Evolutionary conservation across 2,329 filamentous ascomycete species (phyloP), one percentile per base, ranked within the genome.

Genomic region (Hymenoscyphus salicellus): DNA sequence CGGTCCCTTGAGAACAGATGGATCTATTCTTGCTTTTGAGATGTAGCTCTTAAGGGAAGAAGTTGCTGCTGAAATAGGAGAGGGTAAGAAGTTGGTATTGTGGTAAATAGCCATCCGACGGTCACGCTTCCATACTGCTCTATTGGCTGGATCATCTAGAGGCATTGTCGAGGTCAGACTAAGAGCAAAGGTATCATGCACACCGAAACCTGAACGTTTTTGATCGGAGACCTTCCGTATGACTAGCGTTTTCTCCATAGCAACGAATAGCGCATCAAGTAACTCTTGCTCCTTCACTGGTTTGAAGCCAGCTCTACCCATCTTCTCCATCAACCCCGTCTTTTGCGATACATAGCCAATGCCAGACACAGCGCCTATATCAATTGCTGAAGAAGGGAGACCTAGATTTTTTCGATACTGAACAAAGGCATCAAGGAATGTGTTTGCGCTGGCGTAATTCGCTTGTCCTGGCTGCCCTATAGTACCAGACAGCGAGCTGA

Each of bases 41-140:
- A 62, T 23, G 32, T 23, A 62, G n/a, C 10, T 17, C 30, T 61
- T 60, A 14, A 61, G 59, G 14, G 59, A 32, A 4, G 20, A 28
- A 17, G 52, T 30, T 6, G 52, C 30, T 30, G 23, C 23, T 20
- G 43, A 46, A 10, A 46, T 20, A 2, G 43, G n/a, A 23, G 52
- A 26, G 1, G 14, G 49, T 5, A 32, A 26, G 6, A 41, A 32
- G 4, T 5, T 26, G 4, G 20, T 64, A 32, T 60, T 64, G 14
- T 57, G 58, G 46, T 65, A 68, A 6, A 63, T 56, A 20, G 23
- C 49, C 61, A 68, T 64, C 7, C 67, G 61, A 30, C 36, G 46
- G 55, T 69, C 67, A 17, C 62, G 61, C 28, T 56, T 62, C 67
- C 65, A 69, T 20, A 58, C 17, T 7, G 46, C 43, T 14, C 58